Percentiles rank a stretch among this genome's conserved stretches.
phyloP scores from a whole-genome alignment of 768 basidiomycete genomes.

The Suillus sp. region DNA sequence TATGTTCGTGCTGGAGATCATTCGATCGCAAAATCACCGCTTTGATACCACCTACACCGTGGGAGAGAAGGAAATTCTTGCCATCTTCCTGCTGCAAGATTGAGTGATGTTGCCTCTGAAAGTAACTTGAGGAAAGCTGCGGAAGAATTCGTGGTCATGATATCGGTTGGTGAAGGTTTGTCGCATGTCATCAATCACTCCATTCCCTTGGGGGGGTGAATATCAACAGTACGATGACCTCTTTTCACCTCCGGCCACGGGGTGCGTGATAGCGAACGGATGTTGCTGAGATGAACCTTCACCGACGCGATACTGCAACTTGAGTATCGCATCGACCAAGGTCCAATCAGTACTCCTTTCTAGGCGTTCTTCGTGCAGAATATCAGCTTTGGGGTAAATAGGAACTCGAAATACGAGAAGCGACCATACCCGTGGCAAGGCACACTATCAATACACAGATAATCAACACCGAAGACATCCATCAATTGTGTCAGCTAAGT shows the following conservation, averaged over 20 bases:
- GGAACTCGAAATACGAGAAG: not conserved
- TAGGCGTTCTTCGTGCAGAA: not conserved
- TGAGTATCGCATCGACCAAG: not conserved
- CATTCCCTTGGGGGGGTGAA: no score
- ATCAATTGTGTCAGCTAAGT: conserved; percentile 15
- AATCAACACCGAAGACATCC: not conserved
- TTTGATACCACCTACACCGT: no score
- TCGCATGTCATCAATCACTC: no score
- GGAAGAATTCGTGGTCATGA: no score
- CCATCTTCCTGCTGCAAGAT: no score
- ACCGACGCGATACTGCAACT: not conserved
- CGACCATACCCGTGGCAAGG: not conserved
- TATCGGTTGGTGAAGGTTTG: no score
- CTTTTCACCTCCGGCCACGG: not conserved
- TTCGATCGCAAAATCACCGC: no score
- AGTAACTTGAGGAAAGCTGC: no score
- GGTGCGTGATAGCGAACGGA: not conserved
- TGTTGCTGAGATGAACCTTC: not conserved
- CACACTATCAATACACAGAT: not conserved
- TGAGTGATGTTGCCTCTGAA: no score
- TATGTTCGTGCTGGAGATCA: not conserved
- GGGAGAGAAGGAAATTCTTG: no score
- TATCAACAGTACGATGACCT: not conserved
- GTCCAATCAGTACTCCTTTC: not conserved
- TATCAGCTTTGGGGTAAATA: not conserved